phyloP scores from a whole-genome alignment of 441 rosid species.

The Bocquillonia castaneifolia region DNA sequence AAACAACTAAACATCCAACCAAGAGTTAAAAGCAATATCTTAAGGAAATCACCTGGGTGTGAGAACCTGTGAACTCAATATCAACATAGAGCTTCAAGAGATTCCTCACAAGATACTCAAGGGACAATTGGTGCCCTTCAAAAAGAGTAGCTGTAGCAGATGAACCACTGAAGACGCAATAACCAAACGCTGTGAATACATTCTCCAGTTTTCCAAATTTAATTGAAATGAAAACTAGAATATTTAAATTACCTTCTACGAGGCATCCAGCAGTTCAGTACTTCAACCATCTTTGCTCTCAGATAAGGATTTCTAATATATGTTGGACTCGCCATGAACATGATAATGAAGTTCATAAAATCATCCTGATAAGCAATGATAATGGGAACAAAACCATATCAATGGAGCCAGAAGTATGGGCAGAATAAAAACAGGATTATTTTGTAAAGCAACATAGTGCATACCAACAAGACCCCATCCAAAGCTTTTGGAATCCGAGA shows the following conservation, averaged over 20 bases:
- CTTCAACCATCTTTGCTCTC: constrained; percentile 99
- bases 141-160: constrained; percentile 76
- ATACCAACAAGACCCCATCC: constrained; percentile 78
- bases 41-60: constrained; percentile 77
- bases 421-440: neutral
- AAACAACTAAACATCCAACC: neutral
- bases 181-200: constrained; percentile 19
- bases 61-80: constrained; percentile 97
- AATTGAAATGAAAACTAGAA: constrained; percentile 2
- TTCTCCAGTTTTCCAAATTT: neutral
- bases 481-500: constrained; percentile 85
- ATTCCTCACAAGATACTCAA: constrained; percentile 93
- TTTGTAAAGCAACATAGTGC: constrained; percentile 19
- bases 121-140: constrained; percentile 89
- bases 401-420: neutral
- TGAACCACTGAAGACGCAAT: constrained; percentile 60
- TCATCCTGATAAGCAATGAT: constrained; percentile 63
- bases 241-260: constrained; percentile 57
- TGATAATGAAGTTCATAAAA: constrained; percentile 95
- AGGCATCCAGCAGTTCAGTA: constrained; percentile 97
- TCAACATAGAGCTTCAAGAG: constrained; percentile 97
- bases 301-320: constrained; percentile 88
- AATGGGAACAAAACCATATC: constrained; percentile 1
- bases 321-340: constrained; percentile 95
- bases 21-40: constrained; percentile 5